Evolutionary conservation across 768 basidiomycete genomes (phyloP), one percentile per base, ranked within the genome.

Genomic region (Cystofilobasidium macerans): DNA sequence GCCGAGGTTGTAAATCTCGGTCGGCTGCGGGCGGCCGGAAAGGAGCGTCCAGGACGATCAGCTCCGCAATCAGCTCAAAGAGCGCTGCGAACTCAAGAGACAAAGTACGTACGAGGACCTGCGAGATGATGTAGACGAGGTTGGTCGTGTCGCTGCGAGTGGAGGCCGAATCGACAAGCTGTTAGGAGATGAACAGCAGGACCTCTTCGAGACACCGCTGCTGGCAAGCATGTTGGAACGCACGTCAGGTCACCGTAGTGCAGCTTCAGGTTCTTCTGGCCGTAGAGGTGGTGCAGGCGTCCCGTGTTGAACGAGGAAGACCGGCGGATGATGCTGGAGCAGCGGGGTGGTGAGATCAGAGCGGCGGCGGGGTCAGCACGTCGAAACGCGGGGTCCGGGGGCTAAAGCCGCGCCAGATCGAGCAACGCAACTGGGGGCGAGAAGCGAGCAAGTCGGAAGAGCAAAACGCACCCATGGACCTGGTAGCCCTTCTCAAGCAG

Each of bases 271-370:
- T 68, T 57, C 57, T 58, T 38, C 22, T 43, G 16, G 30, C 45
- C 42, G 77, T 93, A 93, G 30, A 97, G 83, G 77, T 95, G 89
- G 72, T 94, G 87, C 72, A 98, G 80, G 73, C 93, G 86, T 71
- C 87, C 88, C 63, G 93, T 98, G 78, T 98, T 98, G 84, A 98
- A 98, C 72, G 88, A 92, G 28, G 94, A 97, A 35, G 92, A 95
- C 65, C 93, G 88, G 71, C 93, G 87, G 72, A 98, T 95, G 78
- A 95, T 92, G 47, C 88, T 40, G 30, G n/a, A n/a, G n/a, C n/a
- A n/a, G n/a, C n/a, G n/a, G n/a, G n/a, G n/a, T 62, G 30, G 42
- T 48, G 30, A 24, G 26, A 22, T 26, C n/a, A 42, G 3, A 33
- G 8, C n/a, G 12, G 48, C 9, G 38, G 33, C 4, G 20, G 7